A percentile compares a stretch with the other conserved stretches of the same genome.
phyloP scores from a whole-genome alignment of 352 stramenopile genomes.

The Phytophthora cactorum region DNA sequence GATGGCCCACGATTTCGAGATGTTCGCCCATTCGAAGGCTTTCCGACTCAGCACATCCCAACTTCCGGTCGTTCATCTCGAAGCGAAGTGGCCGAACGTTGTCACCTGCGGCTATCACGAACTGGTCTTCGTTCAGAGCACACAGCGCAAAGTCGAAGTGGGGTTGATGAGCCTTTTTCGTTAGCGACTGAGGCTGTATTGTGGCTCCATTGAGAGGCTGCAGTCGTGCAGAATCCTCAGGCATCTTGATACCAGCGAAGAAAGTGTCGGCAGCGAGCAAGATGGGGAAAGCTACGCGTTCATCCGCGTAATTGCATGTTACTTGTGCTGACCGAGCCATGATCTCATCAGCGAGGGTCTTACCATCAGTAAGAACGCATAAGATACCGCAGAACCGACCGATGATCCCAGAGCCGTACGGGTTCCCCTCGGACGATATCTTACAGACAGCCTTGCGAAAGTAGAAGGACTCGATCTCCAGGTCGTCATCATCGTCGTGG shows the following conservation, averaged over 20 bases:
- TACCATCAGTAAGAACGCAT: conserved; percentile 58
- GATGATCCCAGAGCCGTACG: conserved; percentile 55
- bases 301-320: conserved; percentile 59
- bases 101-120: conserved; percentile 43
- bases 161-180: conserved; percentile 14
- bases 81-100: conserved; percentile 58
- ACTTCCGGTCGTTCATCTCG: conserved; percentile 63
- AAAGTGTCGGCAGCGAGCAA: conserved; percentile 55
- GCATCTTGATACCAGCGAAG: conserved; percentile 48
- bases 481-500: conserved; percentile 45
- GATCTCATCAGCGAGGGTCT: conserved; percentile 50
- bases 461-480: conserved; percentile 67
- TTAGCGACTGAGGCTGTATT: conserved; percentile 10
- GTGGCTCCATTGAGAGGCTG: conserved; percentile 18
- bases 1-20: conserved; percentile 67
- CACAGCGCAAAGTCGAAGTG: conserved; percentile 54
- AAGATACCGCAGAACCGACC: conserved; percentile 55
- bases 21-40: conserved; percentile 29
- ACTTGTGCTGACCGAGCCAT: conserved; percentile 45
- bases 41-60: conserved; percentile 48
- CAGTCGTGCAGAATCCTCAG: conserved; percentile 10
- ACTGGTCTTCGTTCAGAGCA: conserved; percentile 62
- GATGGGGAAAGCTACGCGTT: conserved; percentile 53
- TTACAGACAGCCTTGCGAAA: conserved; percentile 75
- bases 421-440: conserved; percentile 50